Conservation (phyloP, 2,329 filamentous ascomycete genomes). For the Orbilia javanica region DNA sequence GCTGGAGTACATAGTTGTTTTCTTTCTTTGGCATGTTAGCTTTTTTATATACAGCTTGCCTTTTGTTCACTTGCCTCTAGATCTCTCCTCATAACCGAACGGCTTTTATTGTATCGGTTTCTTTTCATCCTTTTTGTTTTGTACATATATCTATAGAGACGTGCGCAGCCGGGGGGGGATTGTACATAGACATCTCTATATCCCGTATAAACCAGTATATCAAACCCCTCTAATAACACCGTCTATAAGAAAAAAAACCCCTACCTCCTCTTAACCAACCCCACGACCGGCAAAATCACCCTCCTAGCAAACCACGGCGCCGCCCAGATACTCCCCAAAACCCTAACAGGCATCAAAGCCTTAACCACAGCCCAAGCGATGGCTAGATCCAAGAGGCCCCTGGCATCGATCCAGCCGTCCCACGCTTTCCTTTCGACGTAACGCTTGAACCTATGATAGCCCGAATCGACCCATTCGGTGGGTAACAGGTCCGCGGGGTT, state of each 20-base stretch:
- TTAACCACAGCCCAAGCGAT: slow-evolving; percentile 94
- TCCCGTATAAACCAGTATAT: no score
- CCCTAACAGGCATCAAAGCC: slow-evolving; percentile 79
- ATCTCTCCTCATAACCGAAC: slow-evolving; percentile 34
- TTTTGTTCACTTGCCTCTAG: neutral
- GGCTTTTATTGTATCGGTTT: neutral
- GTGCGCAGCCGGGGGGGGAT: neutral
- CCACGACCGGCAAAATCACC: slow-evolving; percentile 69
- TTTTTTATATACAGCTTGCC: neutral
- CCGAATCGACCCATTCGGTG: slow-evolving; percentile 70
- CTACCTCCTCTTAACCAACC: slow-evolving; percentile 57
- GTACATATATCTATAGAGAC: neutral
- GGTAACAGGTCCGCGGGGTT: slow-evolving; percentile 69
- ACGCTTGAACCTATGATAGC: slow-evolving; percentile 78
- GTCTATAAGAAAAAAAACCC: no score
- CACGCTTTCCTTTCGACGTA: slow-evolving; percentile 73
- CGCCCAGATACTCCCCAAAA: slow-evolving; percentile 83
- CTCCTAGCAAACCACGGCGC: slow-evolving; percentile 91
- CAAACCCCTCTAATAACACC: neutral
- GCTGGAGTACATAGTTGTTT: slow-evolving; percentile 13
- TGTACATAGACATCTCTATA: neutral
- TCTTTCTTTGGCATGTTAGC: neutral
- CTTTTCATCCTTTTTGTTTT: neutral
- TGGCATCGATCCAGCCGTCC: slow-evolving; percentile 55
- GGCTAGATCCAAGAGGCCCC: slow-evolving; percentile 71